A percentile compares a stretch with the other conserved stretches of the same genome.
Conservation (phyloP, 495 filamentous ascomycete genomes). For the Ramalina intermedia region DNA sequence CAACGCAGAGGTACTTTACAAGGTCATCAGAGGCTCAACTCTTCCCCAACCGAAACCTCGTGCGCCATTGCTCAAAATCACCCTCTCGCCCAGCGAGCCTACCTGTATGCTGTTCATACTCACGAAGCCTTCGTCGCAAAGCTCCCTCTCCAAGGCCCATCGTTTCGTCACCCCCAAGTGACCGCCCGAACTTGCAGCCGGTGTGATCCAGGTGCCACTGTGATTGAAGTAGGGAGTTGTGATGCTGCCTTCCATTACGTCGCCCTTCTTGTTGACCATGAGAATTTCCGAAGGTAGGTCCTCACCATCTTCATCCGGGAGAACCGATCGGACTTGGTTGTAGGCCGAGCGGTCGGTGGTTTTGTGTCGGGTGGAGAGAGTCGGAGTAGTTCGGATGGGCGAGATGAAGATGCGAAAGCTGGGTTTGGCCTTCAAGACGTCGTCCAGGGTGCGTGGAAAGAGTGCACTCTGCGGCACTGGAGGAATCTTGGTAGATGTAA, state of each 20-base stretch:
- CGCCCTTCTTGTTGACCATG: conserved; percentile 46
- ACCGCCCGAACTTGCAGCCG: conserved; percentile 43
- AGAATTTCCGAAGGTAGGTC: conserved; percentile 23
- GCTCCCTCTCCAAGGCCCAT: conserved; percentile 53
- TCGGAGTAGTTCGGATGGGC: conserved; percentile 31
- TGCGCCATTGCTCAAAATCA: conserved; percentile 79
- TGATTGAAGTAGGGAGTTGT: conserved; percentile 71
- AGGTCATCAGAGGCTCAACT: conserved; percentile 9
- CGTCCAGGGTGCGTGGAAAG: not conserved
- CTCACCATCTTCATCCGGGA: not conserved
- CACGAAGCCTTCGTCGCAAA: conserved; percentile 50
- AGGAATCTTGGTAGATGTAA: conserved; percentile 14
- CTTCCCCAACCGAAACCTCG: conserved; percentile 51
- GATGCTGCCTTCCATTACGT: conserved; percentile 77
- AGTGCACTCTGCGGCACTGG: not conserved
- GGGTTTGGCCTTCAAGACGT: not conserved
- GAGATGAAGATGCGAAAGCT: conserved; percentile 44
- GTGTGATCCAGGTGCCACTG: conserved; percentile 51
- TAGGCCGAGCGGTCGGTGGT: conserved; percentile 56
- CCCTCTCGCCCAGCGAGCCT: conserved; percentile 47
- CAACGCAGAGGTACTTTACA: not conserved
- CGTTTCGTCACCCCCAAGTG: conserved; percentile 69
- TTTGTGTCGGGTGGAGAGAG: conserved; percentile 59
- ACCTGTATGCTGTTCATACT: conserved; percentile 33
- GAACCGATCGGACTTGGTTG: conserved; percentile 37